These are phyloP conservation scores for Thermomucor indicae-seudaticae DNA, from an alignment of 371 early-diverging fungal species.

Conservation along the genomic window DNA sequence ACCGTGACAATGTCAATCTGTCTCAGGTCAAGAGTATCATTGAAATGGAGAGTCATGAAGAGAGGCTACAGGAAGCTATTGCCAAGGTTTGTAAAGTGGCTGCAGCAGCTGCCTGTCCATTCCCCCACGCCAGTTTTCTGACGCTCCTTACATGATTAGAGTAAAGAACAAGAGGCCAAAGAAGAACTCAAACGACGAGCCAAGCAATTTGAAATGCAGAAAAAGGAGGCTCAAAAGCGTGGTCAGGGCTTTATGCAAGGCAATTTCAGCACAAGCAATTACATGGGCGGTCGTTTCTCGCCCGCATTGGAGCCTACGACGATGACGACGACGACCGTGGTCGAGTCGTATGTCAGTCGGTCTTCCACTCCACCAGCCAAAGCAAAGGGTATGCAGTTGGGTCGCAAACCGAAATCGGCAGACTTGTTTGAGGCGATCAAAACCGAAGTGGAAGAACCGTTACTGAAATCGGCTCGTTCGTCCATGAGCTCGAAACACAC, in stretches of 20 bases:
- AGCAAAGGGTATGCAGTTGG: slow-evolving; percentile 91
- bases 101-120: no score
- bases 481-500: slow-evolving; percentile 16
- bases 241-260: slow-evolving; percentile 59
- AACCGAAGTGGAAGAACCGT: slow-evolving; percentile 62
- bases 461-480: slow-evolving; percentile 14
- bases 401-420: slow-evolving; percentile 78
- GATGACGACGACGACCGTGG: background rate
- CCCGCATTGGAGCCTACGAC: slow-evolving; percentile 43
- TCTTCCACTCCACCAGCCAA: slow-evolving; percentile 31
- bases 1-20: slow-evolving; percentile 79
- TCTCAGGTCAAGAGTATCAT: slow-evolving; percentile 87
- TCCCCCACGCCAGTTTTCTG: background rate
- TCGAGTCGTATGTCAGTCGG: slow-evolving; percentile 12
- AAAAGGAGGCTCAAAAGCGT: slow-evolving; percentile 77
- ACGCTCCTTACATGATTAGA: slow-evolving; percentile 39
- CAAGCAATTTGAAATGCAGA: slow-evolving; percentile 87
- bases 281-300: slow-evolving; percentile 39
- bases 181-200: slow-evolving; percentile 92
- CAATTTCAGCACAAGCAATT: slow-evolving; percentile 43
- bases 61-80: slow-evolving; percentile 94
- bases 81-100: slow-evolving; percentile 54
- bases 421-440: slow-evolving; percentile 84
- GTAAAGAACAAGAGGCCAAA: slow-evolving; percentile 96
- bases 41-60: slow-evolving; percentile 97